A percentile compares a stretch with the other conserved stretches of the same genome.
Conservation (phyloP, 169 alveolate species). For the Cryptosporidium andersoni region DNA sequence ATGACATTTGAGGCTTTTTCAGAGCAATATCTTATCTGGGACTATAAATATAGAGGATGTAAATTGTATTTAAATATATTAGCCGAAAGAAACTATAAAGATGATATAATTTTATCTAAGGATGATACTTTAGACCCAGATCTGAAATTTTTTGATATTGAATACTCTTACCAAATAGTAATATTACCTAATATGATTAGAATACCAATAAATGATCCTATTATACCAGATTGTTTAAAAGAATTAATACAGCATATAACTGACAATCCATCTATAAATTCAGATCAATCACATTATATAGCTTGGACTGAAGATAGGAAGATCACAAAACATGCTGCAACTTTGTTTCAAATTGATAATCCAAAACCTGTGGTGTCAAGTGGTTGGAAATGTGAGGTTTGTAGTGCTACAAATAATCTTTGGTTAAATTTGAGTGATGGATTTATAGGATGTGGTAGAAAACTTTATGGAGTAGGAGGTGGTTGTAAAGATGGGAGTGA, state of each 20-base stretch:
- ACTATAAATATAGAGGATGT: slow-evolving; percentile 29
- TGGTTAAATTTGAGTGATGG: slow-evolving; percentile 83
- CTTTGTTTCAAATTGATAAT: slow-evolving; percentile 72
- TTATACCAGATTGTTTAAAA: not conserved
- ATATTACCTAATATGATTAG: slow-evolving; percentile 2
- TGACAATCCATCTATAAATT: not conserved
- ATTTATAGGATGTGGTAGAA: slow-evolving; percentile 89
- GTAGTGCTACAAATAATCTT: slow-evolving; percentile 76
- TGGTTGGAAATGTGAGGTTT: slow-evolving; percentile 73
- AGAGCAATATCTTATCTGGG: slow-evolving; percentile 66
- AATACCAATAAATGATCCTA: not conserved
- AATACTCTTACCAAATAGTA: slow-evolving; percentile 8
- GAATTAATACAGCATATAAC: slow-evolving; percentile 37
- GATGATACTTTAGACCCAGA: slow-evolving; percentile 23
- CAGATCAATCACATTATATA: not conserved
- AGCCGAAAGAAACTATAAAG: slow-evolving; percentile 8
- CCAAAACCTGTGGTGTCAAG: slow-evolving; percentile 71
- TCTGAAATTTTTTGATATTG: slow-evolving; percentile 4
- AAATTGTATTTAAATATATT: slow-evolving; percentile 4
- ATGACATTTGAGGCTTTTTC: slow-evolving; percentile 77
- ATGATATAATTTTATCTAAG: slow-evolving; percentile 20
- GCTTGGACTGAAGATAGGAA: slow-evolving; percentile 60
- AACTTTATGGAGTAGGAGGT: slow-evolving; percentile 84
- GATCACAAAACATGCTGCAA: slow-evolving; percentile 74
- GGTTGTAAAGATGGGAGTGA: slow-evolving; percentile 88